Base-by-base conservation (phyloP, 1,284 basidiomycete species). In the Melampsora abietis-canadensis region DNA sequence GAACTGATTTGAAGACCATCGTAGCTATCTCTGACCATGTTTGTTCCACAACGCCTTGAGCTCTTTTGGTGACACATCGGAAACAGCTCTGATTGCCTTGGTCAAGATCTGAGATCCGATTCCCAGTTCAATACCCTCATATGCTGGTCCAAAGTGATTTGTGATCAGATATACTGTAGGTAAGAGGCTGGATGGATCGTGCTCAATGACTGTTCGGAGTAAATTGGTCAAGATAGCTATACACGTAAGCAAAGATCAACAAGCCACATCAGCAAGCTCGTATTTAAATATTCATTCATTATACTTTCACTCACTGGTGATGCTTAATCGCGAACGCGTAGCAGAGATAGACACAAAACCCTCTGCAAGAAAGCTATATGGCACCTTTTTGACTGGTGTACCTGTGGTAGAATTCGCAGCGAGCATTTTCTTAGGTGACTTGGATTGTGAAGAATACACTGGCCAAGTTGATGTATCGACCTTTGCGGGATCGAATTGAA, bases 121-220 rank as follows among this genome's bases (percentile, higher is more conserved):
- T 2, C 83, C 83, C 15, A 83, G 81, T 75, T 83, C 82, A 17
- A 82, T 77, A 54, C 81, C 82, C 37, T 82, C 82, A 76, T 83
- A 82, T 0, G 82, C 78, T 19, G 93, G 92, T 0, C 88, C 87
- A 46, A 96, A 86, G 46, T 91, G 88, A 82, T 94, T 96, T 31
- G 91, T 92, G 51, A 94, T 84, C 31, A 96, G 87, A 82, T 95
- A 96, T n/a, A 95, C 84, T n/a, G 91, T 85, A 15, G 91, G 86
- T 57, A 90, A 83, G 60, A 96, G 85, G 60, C 91, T 90, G 12
- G 84, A 76, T 0, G 90, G 87, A 78, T 93, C 88, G 76, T 88
- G 87, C 46, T 83, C 82, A 73, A 89, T 85, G 63, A 95, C 85
- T 15, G 87, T 86, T 24, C 91, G 88, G 14, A 96, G 82, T 10